A percentile compares a stretch with the other conserved stretches of the same genome.
Evolutionary conservation across 2,329 filamentous ascomycete species (phyloP).

Genomic region (Aschersonia sp.): DNA sequence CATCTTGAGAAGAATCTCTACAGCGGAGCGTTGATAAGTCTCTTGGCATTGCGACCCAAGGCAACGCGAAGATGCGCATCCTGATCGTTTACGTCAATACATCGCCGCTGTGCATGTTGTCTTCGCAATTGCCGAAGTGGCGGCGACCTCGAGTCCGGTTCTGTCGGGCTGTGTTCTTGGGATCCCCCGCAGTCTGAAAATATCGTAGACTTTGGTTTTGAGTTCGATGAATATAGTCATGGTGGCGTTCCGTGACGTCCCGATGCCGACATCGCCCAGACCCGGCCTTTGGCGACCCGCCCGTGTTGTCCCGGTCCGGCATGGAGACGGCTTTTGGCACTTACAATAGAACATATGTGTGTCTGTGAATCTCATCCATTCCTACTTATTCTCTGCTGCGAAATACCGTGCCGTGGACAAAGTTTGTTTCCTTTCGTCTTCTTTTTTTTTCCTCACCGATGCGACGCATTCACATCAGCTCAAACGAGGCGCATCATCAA

Average conservation of each 20-base stretch:
- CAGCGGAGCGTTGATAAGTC: neutral
- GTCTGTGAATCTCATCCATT: too few relatives aligned
- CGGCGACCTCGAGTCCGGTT: too few relatives aligned
- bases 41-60: neutral
- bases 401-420: too few relatives aligned
- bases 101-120: neutral
- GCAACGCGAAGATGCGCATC: neutral
- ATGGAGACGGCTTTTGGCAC: neutral
- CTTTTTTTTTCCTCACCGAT: too few relatives aligned
- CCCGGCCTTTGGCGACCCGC: neutral
- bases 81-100: neutral
- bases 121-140: neutral
- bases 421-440: too few relatives aligned
- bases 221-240: too few relatives aligned
- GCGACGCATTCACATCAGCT: too few relatives aligned
- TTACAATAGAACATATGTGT: neutral
- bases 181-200: too few relatives aligned
- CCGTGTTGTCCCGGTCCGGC: neutral
- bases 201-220: too few relatives aligned
- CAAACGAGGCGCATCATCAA: neutral
- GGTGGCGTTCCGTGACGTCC: neutral
- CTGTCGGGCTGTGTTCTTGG: too few relatives aligned
- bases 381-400: too few relatives aligned
- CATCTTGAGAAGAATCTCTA: too few relatives aligned
- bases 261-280: neutral